Percentiles rank a stretch among this genome's conserved stretches.
These are phyloP conservation scores for Pleurotus ostreatus DNA, from an alignment of 768 basidiomycete species.

Conservation along the genomic window DNA sequence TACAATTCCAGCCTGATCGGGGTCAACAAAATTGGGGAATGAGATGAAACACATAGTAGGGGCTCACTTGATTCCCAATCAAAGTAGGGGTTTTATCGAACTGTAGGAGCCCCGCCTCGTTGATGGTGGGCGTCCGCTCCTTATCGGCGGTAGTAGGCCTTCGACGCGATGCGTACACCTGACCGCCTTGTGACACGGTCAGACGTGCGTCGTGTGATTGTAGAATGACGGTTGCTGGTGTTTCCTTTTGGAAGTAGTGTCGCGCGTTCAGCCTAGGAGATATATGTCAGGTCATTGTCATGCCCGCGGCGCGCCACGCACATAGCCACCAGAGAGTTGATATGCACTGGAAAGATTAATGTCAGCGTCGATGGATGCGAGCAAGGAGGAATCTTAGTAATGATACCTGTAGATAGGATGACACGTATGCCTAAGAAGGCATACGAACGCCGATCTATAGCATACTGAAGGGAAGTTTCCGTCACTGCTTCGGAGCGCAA, in stretches of 20 bases:
- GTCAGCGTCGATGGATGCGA: not conserved
- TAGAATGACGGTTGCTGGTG: not conserved
- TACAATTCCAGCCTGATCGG: not conserved
- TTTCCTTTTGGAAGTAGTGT: slow-evolving; percentile 4
- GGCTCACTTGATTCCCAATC: not conserved
- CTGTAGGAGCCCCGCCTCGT: slow-evolving; percentile 1
- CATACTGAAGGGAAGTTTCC: not conserved
- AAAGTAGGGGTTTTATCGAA: not conserved
- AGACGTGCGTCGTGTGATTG: slow-evolving; percentile 2
- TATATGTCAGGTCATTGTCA: not conserved
- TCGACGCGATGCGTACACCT: not conserved
- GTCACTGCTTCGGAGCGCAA: too few relatives aligned
- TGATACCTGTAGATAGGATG: not conserved
- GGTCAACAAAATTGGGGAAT: not conserved
- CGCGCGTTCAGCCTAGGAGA: slow-evolving; percentile 1
- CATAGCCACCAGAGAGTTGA: slow-evolving; percentile 6
- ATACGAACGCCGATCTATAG: not conserved
- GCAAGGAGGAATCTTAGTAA: not conserved
- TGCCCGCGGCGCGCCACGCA: not conserved
- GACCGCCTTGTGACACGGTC: not conserved
- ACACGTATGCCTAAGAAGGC: slow-evolving; percentile 4
- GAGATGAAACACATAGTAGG: not conserved
- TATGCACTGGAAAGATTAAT: not conserved
- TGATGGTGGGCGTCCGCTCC: slow-evolving; percentile 3
- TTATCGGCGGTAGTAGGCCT: slow-evolving; percentile 1